phyloP scores from a whole-genome alignment of 2,329 filamentous ascomycete genomes.

The Fusarium sp. region DNA sequence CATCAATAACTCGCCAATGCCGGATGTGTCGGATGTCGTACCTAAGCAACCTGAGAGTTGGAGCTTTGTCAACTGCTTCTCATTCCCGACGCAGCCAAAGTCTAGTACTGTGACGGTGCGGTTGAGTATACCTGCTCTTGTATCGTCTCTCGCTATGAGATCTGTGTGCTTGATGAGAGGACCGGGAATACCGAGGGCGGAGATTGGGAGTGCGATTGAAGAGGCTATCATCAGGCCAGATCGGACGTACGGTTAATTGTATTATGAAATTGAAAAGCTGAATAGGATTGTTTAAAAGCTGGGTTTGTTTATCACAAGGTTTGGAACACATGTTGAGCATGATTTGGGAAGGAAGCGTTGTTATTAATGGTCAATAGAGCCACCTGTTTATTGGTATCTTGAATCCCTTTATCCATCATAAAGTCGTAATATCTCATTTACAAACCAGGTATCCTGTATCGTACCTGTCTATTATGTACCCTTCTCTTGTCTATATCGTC shows the following conservation, averaged over 20 bases:
- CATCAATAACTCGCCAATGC: conserved; percentile 27
- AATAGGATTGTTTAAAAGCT: not conserved
- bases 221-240: conserved; percentile 36
- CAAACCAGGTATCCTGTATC: conserved; percentile 6
- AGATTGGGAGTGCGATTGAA: conserved; percentile 49
- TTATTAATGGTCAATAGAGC: conserved; percentile 30
- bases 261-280: not conserved
- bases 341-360: conserved; percentile 16
- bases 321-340: not conserved
- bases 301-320: not conserved
- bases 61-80: conserved; percentile 50
- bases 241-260: not conserved
- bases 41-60: conserved; percentile 47
- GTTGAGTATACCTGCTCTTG: conserved; percentile 37
- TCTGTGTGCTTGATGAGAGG: conserved; percentile 46
- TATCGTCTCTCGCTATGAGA: conserved; percentile 39
- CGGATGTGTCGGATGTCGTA: conserved; percentile 4
- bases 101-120: conserved; percentile 33
- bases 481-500: conserved; percentile 5
- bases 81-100: conserved; percentile 32
- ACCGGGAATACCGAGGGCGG: conserved; percentile 46
- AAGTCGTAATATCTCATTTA: conserved; percentile 44
- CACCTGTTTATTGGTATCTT: conserved; percentile 45
- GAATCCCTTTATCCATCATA: conserved; percentile 38
- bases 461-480: conserved; percentile 6